These are phyloP conservation scores for Hygrocybe coccinea DNA, from an alignment of 768 basidiomycete species.

Conservation along the genomic window DNA sequence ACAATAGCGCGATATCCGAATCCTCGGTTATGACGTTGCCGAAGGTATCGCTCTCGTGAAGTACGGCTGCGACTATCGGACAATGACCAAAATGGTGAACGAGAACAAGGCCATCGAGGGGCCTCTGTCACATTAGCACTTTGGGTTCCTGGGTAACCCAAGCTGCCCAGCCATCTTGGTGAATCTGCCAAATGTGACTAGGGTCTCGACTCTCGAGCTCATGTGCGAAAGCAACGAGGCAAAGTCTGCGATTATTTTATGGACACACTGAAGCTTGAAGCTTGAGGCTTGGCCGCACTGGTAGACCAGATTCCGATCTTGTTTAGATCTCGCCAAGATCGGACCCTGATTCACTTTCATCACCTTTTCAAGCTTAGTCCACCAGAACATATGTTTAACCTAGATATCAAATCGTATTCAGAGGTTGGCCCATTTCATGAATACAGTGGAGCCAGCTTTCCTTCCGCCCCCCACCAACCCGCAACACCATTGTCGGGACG, in stretches of 20 bases:
- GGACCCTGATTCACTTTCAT: constrained; percentile 5
- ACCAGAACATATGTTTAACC: background rate
- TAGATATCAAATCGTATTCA: background rate
- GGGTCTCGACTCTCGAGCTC: background rate
- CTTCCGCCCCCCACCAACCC: constrained; percentile 1
- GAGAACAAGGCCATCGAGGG: too few species aligned
- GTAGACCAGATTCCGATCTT: background rate
- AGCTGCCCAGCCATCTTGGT: too few species aligned
- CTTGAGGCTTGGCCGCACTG: background rate
- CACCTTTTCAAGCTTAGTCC: background rate
- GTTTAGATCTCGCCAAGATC: background rate
- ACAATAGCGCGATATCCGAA: too few species aligned
- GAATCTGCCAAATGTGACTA: too few species aligned
- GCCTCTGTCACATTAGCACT: too few species aligned
- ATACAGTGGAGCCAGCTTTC: background rate
- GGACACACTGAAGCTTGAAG: background rate
- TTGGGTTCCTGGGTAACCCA: too few species aligned
- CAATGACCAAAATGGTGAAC: too few species aligned
- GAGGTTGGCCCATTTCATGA: background rate
- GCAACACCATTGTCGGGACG: background rate
- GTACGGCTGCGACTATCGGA: too few species aligned
- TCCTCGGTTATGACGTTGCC: too few species aligned
- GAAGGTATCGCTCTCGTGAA: too few species aligned
- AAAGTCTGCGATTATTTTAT: too few species aligned
- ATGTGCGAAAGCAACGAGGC: background rate